Conservation (phyloP, 768 basidiomycete genomes). For the Neoboletus magnificus region DNA sequence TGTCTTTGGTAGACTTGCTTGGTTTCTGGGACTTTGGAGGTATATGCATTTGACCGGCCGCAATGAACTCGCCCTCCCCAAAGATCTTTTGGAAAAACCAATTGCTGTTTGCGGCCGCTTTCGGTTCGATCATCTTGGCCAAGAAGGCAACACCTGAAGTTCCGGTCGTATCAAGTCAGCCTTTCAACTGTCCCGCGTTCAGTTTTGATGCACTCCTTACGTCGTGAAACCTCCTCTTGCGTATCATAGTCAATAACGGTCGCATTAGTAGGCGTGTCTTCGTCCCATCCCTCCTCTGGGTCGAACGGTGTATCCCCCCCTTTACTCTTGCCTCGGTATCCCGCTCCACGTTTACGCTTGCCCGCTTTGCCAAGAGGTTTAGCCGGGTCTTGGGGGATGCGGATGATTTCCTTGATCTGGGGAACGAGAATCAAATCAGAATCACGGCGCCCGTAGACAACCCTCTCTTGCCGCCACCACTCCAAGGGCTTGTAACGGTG, state of each 20-base stretch:
- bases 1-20: slow-evolving; percentile 87
- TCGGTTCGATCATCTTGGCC: slow-evolving; percentile 59
- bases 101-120: slow-evolving; percentile 53
- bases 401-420: slow-evolving; percentile 62
- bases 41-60: slow-evolving; percentile 82
- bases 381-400: slow-evolving; percentile 49
- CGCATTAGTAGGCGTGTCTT: slow-evolving; percentile 62
- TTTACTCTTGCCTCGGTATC: slow-evolving; percentile 37
- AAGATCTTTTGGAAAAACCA: slow-evolving; percentile 94
- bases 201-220: slow-evolving; percentile 47
- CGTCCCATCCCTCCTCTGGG: slow-evolving; percentile 85
- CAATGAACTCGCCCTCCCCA: slow-evolving; percentile 87
- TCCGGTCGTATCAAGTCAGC: not conserved
- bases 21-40: slow-evolving; percentile 81
- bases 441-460: slow-evolving; percentile 71
- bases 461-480: slow-evolving; percentile 90
- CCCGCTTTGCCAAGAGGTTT: slow-evolving; percentile 44
- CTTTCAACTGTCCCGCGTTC: not conserved
- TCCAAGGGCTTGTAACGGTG: slow-evolving; percentile 72
- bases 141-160: slow-evolving; percentile 76
- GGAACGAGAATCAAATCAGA: slow-evolving; percentile 54
- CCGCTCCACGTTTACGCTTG: slow-evolving; percentile 33
- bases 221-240: slow-evolving; percentile 59
- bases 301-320: slow-evolving; percentile 32
- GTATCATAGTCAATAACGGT: slow-evolving; percentile 66